Percentiles rank a stretch among this genome's conserved stretches.
Evolutionary conservation across 2,329 filamentous ascomycete species (phyloP).

Genomic region (Myrmaecium sp.): DNA sequence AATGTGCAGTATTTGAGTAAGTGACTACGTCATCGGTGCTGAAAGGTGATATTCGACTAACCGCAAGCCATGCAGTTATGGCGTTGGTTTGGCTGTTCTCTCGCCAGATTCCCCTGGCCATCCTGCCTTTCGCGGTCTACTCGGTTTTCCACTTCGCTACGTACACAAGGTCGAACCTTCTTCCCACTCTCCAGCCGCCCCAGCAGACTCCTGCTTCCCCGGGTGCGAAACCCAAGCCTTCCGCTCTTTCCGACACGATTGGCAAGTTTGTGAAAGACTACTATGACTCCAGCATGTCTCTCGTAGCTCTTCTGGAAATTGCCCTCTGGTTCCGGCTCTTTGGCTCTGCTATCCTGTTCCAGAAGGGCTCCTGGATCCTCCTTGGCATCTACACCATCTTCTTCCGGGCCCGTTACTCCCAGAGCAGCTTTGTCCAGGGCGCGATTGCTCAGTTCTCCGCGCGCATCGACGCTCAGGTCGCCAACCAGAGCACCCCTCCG

Average conservation of each 20-base stretch:
- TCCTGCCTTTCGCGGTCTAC: constrained; percentile 92
- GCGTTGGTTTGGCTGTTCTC: constrained; percentile 88
- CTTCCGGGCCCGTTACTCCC: constrained; percentile 73
- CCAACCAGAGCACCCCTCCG: constrained; percentile 75
- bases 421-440: constrained; percentile 85
- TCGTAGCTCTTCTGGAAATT: constrained; percentile 82
- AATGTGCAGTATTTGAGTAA: constrained; percentile 94
- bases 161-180: constrained; percentile 83
- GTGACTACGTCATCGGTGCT: constrained; percentile 18
- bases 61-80: constrained; percentile 45
- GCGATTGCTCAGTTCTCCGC: constrained; percentile 57
- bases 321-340: constrained; percentile 70
- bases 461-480: constrained; percentile 63
- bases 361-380: constrained; percentile 79
- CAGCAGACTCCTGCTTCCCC: constrained; percentile 33
- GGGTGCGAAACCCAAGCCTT: constrained; percentile 38
- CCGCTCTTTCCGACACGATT: constrained; percentile 62
- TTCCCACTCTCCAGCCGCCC: constrained; percentile 67
- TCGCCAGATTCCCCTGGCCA: constrained; percentile 73
- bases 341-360: constrained; percentile 69
- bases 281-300: constrained; percentile 89
- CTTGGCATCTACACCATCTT: constrained; percentile 77
- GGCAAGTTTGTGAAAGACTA: constrained; percentile 93
- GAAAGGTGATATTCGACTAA: constrained; percentile 7
- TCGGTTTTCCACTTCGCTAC: constrained; percentile 97